Base-by-base conservation (phyloP, 2,329 filamentous ascomycete species). In the Fusarium papillatum region DNA sequence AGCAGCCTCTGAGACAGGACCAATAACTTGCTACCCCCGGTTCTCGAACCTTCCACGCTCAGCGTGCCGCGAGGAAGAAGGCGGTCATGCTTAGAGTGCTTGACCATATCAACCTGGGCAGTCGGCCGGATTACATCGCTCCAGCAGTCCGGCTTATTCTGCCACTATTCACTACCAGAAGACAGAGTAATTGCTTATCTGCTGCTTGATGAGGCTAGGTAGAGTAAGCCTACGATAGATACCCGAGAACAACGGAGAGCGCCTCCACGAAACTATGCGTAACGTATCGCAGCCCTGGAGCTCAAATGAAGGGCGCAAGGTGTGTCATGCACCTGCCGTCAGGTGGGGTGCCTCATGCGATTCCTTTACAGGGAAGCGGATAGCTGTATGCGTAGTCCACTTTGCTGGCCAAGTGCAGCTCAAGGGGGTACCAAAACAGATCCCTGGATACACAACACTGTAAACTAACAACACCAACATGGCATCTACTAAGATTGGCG, bases 371-470 rank as follows among this genome's bases (percentile, higher is more conserved):
- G 50, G 50, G 48, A 17, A 55, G 26, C 29, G 26, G 29, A 41
- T 64, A 31, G 22, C 43, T 26, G 10, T 4, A 48, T 9, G 14
- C 43, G 13, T 4, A 5, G 43, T 9, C 43, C 43, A 26, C 43
- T 48, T 1, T 9, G 6, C 43, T 26, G 4, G 6, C 43, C 22
- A 48, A 48, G 22, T 48, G 8, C 22, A 41, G 24, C 59, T 41
- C 71, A 46, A 26, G 38, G 48, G 31, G 43, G 22, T 11, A 22
- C 24, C 17, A 66, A 66, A 66, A 66, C n/a, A 66, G 24, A 26
- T 67, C 41, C 65, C 38, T 67, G 16, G 39, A 62, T 48, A 67
- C 39, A 67, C 31, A 50, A 67, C 41, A 67, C 31, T n/a, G 6
- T 16, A 65, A 57, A 29, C 19, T 10, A 65, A 55, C 3, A 24